Conservation (phyloP, 2,329 filamentous ascomycete species). For the Penicillium sp. region DNA sequence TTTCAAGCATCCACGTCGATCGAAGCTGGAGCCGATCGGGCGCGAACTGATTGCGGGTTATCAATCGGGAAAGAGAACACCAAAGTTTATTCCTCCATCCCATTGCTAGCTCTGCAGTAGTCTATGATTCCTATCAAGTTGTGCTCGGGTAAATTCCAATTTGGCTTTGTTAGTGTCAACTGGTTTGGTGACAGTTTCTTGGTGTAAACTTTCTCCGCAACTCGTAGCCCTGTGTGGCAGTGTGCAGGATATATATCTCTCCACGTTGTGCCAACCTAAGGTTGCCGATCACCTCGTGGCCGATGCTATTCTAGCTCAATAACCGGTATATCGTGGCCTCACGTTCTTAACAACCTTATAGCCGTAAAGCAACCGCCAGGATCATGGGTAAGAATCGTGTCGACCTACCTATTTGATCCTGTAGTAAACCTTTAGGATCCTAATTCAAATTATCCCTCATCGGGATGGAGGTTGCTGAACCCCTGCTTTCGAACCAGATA, state of each 20-base stretch:
- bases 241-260: background rate
- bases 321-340: background rate
- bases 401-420: background rate
- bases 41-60: conserved; percentile 2
- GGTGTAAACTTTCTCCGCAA: conserved; percentile 9
- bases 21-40: conserved; percentile 11
- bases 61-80: conserved; percentile 3
- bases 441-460: background rate
- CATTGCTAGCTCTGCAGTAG: background rate
- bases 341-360: background rate
- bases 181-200: background rate
- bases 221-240: background rate
- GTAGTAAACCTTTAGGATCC: background rate
- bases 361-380: background rate
- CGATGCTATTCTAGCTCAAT: background rate
- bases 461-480: background rate
- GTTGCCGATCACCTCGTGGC: background rate
- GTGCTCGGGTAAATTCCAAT: conserved; percentile 6
- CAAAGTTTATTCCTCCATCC: background rate
- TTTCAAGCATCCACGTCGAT: conserved; percentile 20
- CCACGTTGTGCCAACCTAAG: background rate
- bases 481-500: conserved; percentile 2
- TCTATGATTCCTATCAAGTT: conserved; percentile 2
- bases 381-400: background rate
- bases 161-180: background rate